phyloP scores from a whole-genome alignment of 2,329 filamentous ascomycete species.

The Albophoma yamanashiensis region DNA sequence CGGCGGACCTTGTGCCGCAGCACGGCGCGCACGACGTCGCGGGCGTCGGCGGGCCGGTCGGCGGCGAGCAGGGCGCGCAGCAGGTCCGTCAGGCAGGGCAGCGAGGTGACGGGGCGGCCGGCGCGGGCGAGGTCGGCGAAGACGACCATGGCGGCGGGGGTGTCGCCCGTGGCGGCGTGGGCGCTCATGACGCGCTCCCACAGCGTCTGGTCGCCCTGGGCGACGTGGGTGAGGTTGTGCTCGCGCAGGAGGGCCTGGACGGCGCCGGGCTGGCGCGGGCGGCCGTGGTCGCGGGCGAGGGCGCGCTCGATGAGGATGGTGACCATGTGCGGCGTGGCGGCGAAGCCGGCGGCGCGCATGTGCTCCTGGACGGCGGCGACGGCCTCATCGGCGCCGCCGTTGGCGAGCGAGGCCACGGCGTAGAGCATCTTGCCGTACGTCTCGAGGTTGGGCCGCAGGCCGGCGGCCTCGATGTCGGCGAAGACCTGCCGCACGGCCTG shows the following conservation, averaged over 20 bases:
- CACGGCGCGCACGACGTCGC: slow-evolving; percentile 19
- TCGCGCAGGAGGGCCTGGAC: slow-evolving; percentile 52
- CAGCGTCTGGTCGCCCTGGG: slow-evolving; percentile 46
- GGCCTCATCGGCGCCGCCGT: slow-evolving; percentile 31
- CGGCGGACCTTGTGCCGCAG: slow-evolving; percentile 15
- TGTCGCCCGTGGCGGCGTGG: slow-evolving; percentile 45
- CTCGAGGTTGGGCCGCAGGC: slow-evolving; percentile 47
- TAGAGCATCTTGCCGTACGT: slow-evolving; percentile 64
- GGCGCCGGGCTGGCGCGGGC: slow-evolving; percentile 43
- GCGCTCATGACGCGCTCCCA: slow-evolving; percentile 63
- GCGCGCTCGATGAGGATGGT: slow-evolving; percentile 63
- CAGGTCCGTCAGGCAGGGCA: slow-evolving; percentile 32
- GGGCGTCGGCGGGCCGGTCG: slow-evolving; percentile 15
- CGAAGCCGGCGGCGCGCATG: slow-evolving; percentile 43
- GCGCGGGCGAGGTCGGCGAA: slow-evolving; percentile 32
- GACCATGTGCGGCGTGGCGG: slow-evolving; percentile 55
- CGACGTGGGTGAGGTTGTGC: slow-evolving; percentile 28
- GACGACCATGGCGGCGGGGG: slow-evolving; percentile 35
- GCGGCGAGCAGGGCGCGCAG: slow-evolving; percentile 20
- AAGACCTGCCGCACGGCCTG: slow-evolving; percentile 44
- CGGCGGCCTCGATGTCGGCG: slow-evolving; percentile 42
- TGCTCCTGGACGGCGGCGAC: slow-evolving; percentile 51
- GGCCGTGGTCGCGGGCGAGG: slow-evolving; percentile 46
- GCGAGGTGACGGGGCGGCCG: slow-evolving; percentile 28
- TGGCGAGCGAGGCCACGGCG: slow-evolving; percentile 22